phyloP scores from a whole-genome alignment of 306 rosid genomes.

The Acacia acuminata region DNA sequence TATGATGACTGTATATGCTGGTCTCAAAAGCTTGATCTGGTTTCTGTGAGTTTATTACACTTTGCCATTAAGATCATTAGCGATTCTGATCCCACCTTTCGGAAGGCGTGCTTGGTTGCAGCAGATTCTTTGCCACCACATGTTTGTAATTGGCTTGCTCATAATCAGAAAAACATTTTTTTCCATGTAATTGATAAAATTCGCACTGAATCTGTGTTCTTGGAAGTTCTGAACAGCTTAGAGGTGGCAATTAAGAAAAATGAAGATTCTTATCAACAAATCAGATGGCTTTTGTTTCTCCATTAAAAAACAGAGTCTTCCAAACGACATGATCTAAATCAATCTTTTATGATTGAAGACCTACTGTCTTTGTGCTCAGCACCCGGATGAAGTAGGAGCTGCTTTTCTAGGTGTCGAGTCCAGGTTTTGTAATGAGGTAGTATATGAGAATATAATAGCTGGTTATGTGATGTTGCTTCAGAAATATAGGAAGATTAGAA shows the following conservation, averaged over 20 bases:
- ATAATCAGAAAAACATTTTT: constrained; percentile 50
- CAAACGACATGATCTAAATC: constrained; percentile 33
- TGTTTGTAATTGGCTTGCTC: constrained; percentile 43
- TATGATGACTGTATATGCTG: constrained; percentile 27
- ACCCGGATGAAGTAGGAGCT: constrained; percentile 52
- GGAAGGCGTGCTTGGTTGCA: constrained; percentile 83
- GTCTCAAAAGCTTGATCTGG: constrained; percentile 40
- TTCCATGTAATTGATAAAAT: constrained; percentile 53
- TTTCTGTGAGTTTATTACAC: constrained; percentile 59
- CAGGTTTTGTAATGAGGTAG: constrained; percentile 62
- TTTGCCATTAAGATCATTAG: constrained; percentile 50
- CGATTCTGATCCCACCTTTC: constrained; percentile 54
- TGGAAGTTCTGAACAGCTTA: constrained; percentile 48
- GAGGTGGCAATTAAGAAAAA: constrained; percentile 58
- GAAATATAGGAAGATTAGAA: constrained; percentile 63
- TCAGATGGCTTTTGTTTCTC: constrained; percentile 63
- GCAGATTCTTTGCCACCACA: constrained; percentile 42
- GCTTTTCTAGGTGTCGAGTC: constrained; percentile 52
- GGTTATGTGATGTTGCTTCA: constrained; percentile 58
- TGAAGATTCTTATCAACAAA: constrained; percentile 64
- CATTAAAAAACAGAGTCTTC: constrained; percentile 33
- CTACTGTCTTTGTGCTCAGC: constrained; percentile 33
- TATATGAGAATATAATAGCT: constrained; percentile 56
- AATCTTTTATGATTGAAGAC: constrained; percentile 41
- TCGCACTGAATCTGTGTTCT: constrained; percentile 46